Evolutionary conservation across 805 yeast species (phyloP).

Genomic region (Myxozyma udenii): DNA sequence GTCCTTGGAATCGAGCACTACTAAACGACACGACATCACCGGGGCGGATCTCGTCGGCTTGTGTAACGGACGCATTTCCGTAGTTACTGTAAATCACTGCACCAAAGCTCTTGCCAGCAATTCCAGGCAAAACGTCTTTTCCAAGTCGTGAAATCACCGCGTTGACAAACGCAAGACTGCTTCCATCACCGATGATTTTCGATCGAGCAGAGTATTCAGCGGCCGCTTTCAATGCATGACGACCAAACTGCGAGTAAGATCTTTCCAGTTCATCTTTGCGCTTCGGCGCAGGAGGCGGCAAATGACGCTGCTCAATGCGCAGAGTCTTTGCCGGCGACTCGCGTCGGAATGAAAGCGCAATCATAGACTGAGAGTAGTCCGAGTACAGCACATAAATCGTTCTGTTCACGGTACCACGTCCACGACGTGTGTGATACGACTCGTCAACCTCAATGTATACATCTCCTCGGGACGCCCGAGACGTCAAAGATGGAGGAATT

Average conservation of each 20-base stretch:
- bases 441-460: constrained; percentile 66
- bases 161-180: constrained; percentile 39
- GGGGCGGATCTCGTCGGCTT: constrained; percentile 61
- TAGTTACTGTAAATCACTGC: constrained; percentile 60
- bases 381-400: constrained; percentile 70
- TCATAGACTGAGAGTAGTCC: constrained; percentile 64
- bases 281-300: constrained; percentile 47
- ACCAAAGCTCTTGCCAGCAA: constrained; percentile 71
- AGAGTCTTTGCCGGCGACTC: constrained; percentile 52
- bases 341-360: constrained; percentile 56
- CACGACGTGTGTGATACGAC: constrained; percentile 53
- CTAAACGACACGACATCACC: constrained; percentile 83
- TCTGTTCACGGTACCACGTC: constrained; percentile 49
- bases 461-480: constrained; percentile 44
- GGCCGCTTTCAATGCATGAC: constrained; percentile 42
- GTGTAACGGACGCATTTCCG: constrained; percentile 50
- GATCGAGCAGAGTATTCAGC: constrained; percentile 39
- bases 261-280: constrained; percentile 48
- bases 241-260: constrained; percentile 53
- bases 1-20: constrained; percentile 65
- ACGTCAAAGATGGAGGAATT: constrained; percentile 53
- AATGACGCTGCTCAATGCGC: constrained; percentile 41
- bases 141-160: constrained; percentile 36
- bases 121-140: constrained; percentile 50
- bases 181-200: constrained; percentile 32